A percentile compares a stretch with the other conserved stretches of the same genome.
phyloP scores from a whole-genome alignment of 1,139 yeast species.

The Yamadazyma sp. region DNA sequence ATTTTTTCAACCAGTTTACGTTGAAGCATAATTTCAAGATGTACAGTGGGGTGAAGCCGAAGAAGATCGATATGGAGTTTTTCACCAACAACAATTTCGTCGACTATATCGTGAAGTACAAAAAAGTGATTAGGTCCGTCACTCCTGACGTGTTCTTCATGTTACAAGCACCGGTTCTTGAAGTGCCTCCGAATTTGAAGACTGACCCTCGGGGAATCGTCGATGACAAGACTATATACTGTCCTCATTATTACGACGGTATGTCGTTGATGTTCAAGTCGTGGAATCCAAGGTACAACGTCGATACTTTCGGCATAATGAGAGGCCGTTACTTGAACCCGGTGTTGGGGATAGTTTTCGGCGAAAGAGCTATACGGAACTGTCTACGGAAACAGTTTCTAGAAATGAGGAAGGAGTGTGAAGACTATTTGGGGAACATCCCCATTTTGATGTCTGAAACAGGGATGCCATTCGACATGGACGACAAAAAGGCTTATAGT shows the following conservation, averaged over 20 bases:
- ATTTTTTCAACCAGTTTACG: conserved; percentile 31
- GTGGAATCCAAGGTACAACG: conserved; percentile 77
- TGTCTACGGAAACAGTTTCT: conserved; percentile 66
- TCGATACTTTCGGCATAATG: conserved; percentile 88
- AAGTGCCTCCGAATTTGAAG: conserved; percentile 69
- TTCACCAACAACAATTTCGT: conserved; percentile 66
- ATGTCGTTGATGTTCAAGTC: conserved; percentile 86
- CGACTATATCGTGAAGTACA: conserved; percentile 54
- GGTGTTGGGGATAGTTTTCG: conserved; percentile 72
- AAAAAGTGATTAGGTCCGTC: conserved; percentile 46
- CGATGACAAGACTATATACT: conserved; percentile 66
- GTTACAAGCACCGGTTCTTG: conserved; percentile 82
- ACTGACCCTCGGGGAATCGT: conserved; percentile 49
- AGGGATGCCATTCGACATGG: conserved; percentile 98
- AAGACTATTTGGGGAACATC: conserved; percentile 55
- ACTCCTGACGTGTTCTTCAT: conserved; percentile 54
- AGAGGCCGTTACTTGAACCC: conserved; percentile 77
- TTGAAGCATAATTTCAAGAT: conserved; percentile 21
- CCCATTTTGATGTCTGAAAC: conserved; percentile 87
- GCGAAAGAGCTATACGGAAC: conserved; percentile 74
- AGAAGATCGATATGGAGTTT: conserved; percentile 49
- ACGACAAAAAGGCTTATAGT: conserved; percentile 64
- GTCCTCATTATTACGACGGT: conserved; percentile 94
- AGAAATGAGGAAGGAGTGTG: conserved; percentile 65
- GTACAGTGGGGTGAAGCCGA: conserved; percentile 24